phyloP scores from a whole-genome alignment of 306 rosid genomes.

The Fragaria ananassa region DNA sequence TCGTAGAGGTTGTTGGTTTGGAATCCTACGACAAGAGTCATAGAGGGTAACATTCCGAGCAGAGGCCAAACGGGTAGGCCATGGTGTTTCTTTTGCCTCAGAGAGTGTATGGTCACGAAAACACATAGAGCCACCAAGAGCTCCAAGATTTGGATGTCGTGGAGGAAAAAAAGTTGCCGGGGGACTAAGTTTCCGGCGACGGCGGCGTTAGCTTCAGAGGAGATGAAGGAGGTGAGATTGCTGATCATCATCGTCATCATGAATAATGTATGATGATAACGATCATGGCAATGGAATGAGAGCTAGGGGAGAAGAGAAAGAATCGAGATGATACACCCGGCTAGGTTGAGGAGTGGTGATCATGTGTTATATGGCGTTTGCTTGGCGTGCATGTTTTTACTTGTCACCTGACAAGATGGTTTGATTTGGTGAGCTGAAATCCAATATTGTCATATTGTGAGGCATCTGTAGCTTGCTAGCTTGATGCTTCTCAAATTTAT shows the following conservation, averaged over 20 bases:
- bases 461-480: background rate
- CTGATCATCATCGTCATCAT: slow-evolving; percentile 7
- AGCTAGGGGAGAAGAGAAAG: slow-evolving; percentile 12
- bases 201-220: background rate
- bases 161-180: slow-evolving; percentile 22
- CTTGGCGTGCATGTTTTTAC: slow-evolving; percentile 57
- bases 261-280: background rate
- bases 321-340: background rate
- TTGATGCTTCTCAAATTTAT: background rate
- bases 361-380: slow-evolving; percentile 39
- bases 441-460: background rate
- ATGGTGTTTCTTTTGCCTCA: slow-evolving; percentile 53
- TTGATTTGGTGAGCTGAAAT: slow-evolving; percentile 81
- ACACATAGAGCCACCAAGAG: slow-evolving; percentile 47
- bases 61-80: slow-evolving; percentile 76
- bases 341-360: slow-evolving; percentile 16
- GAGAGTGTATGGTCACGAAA: slow-evolving; percentile 56
- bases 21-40: slow-evolving; percentile 27
- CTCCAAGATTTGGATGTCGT: slow-evolving; percentile 54
- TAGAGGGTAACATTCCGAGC: slow-evolving; percentile 80
- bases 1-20: slow-evolving; percentile 55
- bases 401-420: slow-evolving; percentile 15
- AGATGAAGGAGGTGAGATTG: slow-evolving; percentile 28
- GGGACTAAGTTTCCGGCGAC: slow-evolving; percentile 8
- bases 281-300: slow-evolving; percentile 40